These are phyloP conservation scores for Nadsonia starkeyi-henricii DNA, from an alignment of 1,139 yeast genomes.

Conservation along the genomic window DNA sequence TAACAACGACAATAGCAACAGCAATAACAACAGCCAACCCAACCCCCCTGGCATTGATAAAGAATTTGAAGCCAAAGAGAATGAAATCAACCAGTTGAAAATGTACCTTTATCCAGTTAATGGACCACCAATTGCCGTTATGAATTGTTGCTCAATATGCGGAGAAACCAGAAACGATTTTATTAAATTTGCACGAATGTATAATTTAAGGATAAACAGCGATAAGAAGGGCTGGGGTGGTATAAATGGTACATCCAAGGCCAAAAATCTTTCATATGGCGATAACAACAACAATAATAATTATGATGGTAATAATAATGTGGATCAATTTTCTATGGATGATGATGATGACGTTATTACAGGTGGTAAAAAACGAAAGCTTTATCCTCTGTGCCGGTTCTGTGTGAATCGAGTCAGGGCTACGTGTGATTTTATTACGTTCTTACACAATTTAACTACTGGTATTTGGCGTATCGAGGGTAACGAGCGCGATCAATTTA, in stretches of 20 bases:
- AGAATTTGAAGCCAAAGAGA: background rate
- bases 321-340: no score
- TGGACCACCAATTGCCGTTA: background rate
- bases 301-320: no score
- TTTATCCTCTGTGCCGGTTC: background rate
- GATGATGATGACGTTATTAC: no score
- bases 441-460: background rate
- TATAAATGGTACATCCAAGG: no score
- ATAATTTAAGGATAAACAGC: background rate
- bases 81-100: background rate
- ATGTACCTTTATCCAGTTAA: background rate
- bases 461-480: background rate
- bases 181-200: background rate
- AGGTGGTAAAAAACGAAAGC: background rate
- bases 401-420: background rate
- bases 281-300: no score
- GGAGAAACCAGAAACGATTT: background rate
- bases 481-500: no score
- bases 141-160: background rate
- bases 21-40: no score
- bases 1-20: no score
- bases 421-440: background rate
- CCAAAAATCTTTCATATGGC: no score
- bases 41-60: background rate
- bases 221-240: no score